A percentile compares a stretch with the other conserved stretches of the same genome.
phyloP scores from a whole-genome alignment of 106 monocot genomes.

The Phalaenopsis equestris region DNA sequence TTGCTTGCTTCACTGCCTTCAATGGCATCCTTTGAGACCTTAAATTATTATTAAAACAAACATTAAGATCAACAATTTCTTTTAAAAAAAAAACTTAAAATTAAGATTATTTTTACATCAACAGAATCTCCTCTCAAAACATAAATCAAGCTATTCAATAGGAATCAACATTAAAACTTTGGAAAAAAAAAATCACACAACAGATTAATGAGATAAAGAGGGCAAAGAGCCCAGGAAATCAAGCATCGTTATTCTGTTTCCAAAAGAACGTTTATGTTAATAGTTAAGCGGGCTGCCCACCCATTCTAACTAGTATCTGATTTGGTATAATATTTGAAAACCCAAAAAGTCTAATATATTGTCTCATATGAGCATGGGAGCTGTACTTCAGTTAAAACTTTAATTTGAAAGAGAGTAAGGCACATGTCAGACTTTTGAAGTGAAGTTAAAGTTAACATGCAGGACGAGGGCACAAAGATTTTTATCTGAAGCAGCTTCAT shows the following conservation, averaged over 20 bases:
- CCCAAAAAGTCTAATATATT: no score
- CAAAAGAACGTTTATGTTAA: background rate
- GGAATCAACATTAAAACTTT: background rate
- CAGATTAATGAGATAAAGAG: background rate
- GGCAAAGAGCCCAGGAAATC: background rate
- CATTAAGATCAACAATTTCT: background rate
- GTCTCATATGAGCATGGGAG: no score
- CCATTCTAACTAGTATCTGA: no score
- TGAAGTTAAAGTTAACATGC: no score
- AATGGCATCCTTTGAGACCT: constrained; percentile 74
- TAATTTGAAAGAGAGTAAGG: no score
- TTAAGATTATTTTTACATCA: background rate
- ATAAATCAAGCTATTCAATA: background rate
- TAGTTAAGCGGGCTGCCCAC: no score
- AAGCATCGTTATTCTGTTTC: background rate
- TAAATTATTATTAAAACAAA: constrained; percentile 8
- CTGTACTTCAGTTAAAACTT: no score
- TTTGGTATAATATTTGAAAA: no score
- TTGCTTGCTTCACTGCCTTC: constrained; percentile 84
- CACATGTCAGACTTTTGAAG: no score
- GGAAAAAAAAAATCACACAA: background rate
- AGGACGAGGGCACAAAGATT: no score
- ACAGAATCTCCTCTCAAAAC: background rate
- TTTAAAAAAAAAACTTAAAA: background rate
- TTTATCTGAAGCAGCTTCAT: no score